These are phyloP conservation scores for Coprinellus micaceus DNA, from an alignment of 768 basidiomycete species.

Conservation along the genomic window DNA sequence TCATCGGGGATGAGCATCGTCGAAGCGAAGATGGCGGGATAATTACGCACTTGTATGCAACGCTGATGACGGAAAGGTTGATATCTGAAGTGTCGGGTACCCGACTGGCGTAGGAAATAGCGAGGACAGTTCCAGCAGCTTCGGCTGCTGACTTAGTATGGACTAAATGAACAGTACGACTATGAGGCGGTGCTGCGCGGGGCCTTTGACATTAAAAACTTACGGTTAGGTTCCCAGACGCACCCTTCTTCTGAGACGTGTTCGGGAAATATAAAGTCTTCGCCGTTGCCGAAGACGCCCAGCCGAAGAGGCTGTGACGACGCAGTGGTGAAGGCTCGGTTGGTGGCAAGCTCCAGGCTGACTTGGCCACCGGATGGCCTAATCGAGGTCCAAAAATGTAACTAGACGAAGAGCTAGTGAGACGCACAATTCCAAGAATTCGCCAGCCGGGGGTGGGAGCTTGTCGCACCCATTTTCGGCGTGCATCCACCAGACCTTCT, in stretches of 20 bases:
- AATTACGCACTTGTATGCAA: slow-evolving; percentile 35
- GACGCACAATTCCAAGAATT: slow-evolving; percentile 43
- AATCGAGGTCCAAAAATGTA: neutral
- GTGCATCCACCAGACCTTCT: slow-evolving; percentile 41
- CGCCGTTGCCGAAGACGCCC: slow-evolving; percentile 30
- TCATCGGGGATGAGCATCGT: no score
- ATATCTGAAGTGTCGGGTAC: slow-evolving; percentile 32
- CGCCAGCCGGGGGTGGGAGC: slow-evolving; percentile 39
- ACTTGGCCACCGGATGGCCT: slow-evolving; percentile 19
- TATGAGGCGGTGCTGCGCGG: no score
- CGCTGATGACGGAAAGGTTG: slow-evolving; percentile 42
- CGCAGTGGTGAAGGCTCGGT: slow-evolving; percentile 38
- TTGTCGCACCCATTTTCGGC: slow-evolving; percentile 40
- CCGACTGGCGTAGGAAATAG: slow-evolving; percentile 40
- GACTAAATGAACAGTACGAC: slow-evolving; percentile 24
- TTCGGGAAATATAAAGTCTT: slow-evolving; percentile 29
- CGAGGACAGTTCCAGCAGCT: slow-evolving; percentile 45
- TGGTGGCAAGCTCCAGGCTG: slow-evolving; percentile 39
- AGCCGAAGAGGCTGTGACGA: slow-evolving; percentile 25
- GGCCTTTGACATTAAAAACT: no score
- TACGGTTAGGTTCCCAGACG: slow-evolving; percentile 35
- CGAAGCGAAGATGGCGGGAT: no score
- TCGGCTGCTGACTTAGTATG: slow-evolving; percentile 43
- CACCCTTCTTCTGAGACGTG: slow-evolving; percentile 25
- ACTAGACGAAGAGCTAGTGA: slow-evolving; percentile 8